phyloP scores from a whole-genome alignment of 2,329 filamentous ascomycete species.

The Colletotrichum paranaense region DNA sequence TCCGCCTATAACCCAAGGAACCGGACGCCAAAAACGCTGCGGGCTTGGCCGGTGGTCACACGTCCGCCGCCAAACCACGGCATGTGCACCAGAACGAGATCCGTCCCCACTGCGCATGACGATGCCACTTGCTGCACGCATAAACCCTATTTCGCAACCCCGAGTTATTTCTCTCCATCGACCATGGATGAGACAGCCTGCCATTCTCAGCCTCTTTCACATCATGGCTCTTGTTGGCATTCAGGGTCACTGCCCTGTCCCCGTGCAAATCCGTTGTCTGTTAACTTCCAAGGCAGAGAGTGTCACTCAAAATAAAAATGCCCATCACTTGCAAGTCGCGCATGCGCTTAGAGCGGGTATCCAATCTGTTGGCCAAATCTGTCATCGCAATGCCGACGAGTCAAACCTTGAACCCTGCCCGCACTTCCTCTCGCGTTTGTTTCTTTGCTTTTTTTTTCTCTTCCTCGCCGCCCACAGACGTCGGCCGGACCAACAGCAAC shows the following conservation, averaged over 20 bases:
- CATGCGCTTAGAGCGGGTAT: neutral
- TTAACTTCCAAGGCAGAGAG: neutral
- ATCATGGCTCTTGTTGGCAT: neutral
- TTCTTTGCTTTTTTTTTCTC: neutral
- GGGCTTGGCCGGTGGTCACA: slow-evolving; percentile 2
- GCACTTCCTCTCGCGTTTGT: neutral
- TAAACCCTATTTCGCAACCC: slow-evolving; percentile 6
- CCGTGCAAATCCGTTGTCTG: neutral
- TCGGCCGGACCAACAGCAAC: neutral
- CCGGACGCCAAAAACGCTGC: neutral
- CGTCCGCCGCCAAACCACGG: neutral
- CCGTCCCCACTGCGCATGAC: slow-evolving; percentile 6
- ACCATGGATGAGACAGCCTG: neutral
- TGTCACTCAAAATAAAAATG: neutral
- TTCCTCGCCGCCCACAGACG: neutral
- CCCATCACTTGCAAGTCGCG: neutral
- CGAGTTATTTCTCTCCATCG: neutral
- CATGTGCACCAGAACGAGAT: neutral
- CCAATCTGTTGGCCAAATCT: neutral
- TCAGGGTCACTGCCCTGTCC: neutral
- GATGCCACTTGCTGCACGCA: slow-evolving; percentile 11
- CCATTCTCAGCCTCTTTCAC: neutral
- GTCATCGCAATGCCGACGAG: neutral
- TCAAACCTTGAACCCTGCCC: slow-evolving; percentile 3
- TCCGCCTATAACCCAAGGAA: neutral